phyloP scores from a whole-genome alignment of 306 rosid species.

The Vigna mungo region DNA sequence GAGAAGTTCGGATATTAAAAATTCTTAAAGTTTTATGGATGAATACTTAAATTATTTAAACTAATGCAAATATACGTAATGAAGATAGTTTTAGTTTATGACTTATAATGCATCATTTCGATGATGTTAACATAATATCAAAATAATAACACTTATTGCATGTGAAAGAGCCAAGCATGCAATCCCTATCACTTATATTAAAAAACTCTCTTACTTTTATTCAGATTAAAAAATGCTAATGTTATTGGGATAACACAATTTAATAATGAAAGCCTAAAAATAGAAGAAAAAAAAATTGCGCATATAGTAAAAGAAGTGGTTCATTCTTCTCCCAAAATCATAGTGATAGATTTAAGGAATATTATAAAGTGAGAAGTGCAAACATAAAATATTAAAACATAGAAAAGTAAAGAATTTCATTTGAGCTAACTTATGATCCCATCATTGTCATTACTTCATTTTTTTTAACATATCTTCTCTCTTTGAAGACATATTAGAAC shows the following conservation, averaged over 20 bases:
- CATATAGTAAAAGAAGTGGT: constrained; percentile 5
- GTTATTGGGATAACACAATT: not conserved
- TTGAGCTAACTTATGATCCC: not conserved
- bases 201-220: not conserved
- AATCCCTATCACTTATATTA: not conserved
- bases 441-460: constrained; percentile 12
- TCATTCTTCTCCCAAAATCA: not conserved
- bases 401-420: not conserved
- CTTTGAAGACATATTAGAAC: not conserved
- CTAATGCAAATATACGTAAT: too few relatives aligned
- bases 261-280: not conserved
- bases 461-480: constrained; percentile 19
- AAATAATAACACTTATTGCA: too few relatives aligned
- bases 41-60: too few relatives aligned
- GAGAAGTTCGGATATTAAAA: too few relatives aligned
- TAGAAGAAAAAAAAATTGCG: not conserved
- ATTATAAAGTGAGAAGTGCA: constrained; percentile 12
- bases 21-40: too few relatives aligned
- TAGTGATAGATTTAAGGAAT: not conserved
- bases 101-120: too few relatives aligned
- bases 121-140: too few relatives aligned
- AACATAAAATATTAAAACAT: not conserved
- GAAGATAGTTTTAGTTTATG: too few relatives aligned
- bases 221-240: not conserved
- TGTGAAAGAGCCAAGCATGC: not conserved